A percentile compares a stretch with the other conserved stretches of the same genome.
Conservation (phyloP, 768 basidiomycete species). For the Lepiota venenata region DNA sequence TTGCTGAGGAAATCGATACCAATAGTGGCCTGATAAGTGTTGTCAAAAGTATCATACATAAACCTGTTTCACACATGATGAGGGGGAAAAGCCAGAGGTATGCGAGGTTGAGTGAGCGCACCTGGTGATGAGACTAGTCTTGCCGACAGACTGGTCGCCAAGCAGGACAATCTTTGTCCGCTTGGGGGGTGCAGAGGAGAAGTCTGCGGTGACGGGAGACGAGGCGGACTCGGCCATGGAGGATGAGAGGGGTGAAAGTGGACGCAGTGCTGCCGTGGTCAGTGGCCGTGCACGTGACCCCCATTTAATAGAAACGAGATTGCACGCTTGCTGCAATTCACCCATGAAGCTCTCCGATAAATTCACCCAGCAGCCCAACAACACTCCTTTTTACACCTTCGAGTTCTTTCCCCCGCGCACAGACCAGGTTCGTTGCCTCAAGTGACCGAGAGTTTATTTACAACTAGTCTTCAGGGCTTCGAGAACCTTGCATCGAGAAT, state of each 20-base stretch:
- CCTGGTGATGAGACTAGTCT: slow-evolving; percentile 98
- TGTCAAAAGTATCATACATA: slow-evolving; percentile 99
- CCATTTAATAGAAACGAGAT: slow-evolving; percentile 1
- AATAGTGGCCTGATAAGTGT: slow-evolving; percentile 97
- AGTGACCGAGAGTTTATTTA: too few relatives aligned
- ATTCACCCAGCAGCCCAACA: slow-evolving; percentile 41
- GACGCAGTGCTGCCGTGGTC: background rate
- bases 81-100: background rate
- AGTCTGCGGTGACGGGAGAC: slow-evolving; percentile 76
- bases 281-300: slow-evolving; percentile 3
- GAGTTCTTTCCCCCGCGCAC: slow-evolving; percentile 98
- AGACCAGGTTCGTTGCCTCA: slow-evolving; percentile 54
- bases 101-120: slow-evolving; percentile 29
- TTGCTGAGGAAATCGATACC: slow-evolving; percentile 99
- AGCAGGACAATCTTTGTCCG: slow-evolving; percentile 96
- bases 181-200: slow-evolving; percentile 86
- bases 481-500: slow-evolving; percentile 90
- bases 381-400: slow-evolving; percentile 83
- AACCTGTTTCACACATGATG: slow-evolving; percentile 44
- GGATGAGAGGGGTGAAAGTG: background rate
- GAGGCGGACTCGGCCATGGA: slow-evolving; percentile 41
- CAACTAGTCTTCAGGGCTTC: slow-evolving; percentile 57
- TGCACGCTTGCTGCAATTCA: background rate
- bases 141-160: slow-evolving; percentile 97
- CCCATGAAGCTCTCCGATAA: slow-evolving; percentile 77